A percentile compares a stretch with the other conserved stretches of the same genome.
Evolutionary conservation across 768 basidiomycete species (phyloP).

Genomic region (Russula olivacea): DNA sequence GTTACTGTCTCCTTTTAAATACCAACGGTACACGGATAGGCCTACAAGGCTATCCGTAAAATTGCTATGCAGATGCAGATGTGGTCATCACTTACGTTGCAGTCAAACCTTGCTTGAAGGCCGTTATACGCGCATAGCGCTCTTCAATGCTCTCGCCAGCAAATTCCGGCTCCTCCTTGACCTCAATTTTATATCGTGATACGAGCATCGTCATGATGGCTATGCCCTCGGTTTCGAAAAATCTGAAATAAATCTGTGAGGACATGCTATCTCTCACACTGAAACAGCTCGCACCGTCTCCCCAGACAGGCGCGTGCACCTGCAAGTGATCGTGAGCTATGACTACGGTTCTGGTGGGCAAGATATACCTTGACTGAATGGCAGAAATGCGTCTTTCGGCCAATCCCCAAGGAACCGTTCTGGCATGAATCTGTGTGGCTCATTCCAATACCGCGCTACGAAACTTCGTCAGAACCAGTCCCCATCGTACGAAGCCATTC

Average conservation of each 20-base stretch:
- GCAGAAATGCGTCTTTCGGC: constrained; percentile 33
- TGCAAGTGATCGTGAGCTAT: background rate
- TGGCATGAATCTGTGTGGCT: constrained; percentile 43
- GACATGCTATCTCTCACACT: background rate
- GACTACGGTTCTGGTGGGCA: background rate
- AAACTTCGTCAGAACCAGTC: background rate
- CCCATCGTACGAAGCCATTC: too few relatives aligned
- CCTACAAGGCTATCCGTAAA: background rate
- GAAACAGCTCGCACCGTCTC: constrained; percentile 17
- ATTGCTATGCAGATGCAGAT: background rate
- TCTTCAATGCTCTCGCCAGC: constrained; percentile 41
- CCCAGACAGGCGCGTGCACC: constrained; percentile 26
- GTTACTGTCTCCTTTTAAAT: background rate
- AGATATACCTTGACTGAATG: constrained; percentile 28
- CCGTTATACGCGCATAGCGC: constrained; percentile 30
- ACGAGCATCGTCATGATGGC: constrained; percentile 44
- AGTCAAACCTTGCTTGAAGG: background rate
- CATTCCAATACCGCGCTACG: constrained; percentile 50
- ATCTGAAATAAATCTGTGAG: constrained; percentile 29
- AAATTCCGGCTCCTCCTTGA: constrained; percentile 47
- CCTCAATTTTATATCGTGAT: constrained; percentile 40
- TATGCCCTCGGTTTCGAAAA: constrained; percentile 46
- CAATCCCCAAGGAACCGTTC: constrained; percentile 33
- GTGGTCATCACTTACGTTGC: constrained; percentile 3
- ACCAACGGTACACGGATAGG: constrained; percentile 2